Conservation (phyloP, 768 basidiomycete species). For the Podaxis sp. region DNA sequence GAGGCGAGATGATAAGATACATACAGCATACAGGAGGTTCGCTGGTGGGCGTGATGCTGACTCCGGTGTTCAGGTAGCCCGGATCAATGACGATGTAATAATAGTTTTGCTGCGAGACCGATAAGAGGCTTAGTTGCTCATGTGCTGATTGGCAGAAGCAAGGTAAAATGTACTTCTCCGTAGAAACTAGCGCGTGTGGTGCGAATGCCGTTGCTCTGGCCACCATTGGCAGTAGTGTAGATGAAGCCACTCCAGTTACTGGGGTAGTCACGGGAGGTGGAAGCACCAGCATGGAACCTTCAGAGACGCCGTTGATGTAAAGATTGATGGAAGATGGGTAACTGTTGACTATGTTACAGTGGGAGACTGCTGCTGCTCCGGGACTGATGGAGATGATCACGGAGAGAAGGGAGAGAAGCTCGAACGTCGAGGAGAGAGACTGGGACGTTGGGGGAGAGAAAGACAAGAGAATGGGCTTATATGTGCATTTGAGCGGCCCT, state of each 20-base stretch:
- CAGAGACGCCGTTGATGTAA: conserved; percentile 13
- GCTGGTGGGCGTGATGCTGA: conserved; percentile 22
- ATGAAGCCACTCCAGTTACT: conserved; percentile 15
- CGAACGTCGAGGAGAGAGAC: background rate
- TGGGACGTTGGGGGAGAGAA: background rate
- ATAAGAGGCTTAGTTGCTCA: background rate
- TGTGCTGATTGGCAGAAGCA: background rate
- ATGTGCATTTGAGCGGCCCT: background rate
- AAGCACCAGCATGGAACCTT: conserved; percentile 10
- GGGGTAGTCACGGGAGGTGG: conserved; percentile 8
- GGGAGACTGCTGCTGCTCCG: background rate
- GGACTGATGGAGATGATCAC: background rate
- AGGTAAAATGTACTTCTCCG: conserved; percentile 3
- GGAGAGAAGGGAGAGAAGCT: background rate
- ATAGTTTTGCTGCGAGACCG: conserved; percentile 20
- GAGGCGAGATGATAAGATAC: background rate
- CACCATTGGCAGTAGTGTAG: conserved; percentile 20
- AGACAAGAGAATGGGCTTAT: background rate
- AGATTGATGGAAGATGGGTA: conserved; percentile 18
- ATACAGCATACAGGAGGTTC: background rate
- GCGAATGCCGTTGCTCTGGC: conserved; percentile 13
- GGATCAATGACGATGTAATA: conserved; percentile 31
- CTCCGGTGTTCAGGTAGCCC: conserved; percentile 24
- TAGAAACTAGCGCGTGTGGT: conserved; percentile 19
- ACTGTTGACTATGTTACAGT: conserved; percentile 14